These are phyloP conservation scores for Wickerhamiella sorbophila DNA, from an alignment of 805 yeast species.

Conservation along the genomic window DNA sequence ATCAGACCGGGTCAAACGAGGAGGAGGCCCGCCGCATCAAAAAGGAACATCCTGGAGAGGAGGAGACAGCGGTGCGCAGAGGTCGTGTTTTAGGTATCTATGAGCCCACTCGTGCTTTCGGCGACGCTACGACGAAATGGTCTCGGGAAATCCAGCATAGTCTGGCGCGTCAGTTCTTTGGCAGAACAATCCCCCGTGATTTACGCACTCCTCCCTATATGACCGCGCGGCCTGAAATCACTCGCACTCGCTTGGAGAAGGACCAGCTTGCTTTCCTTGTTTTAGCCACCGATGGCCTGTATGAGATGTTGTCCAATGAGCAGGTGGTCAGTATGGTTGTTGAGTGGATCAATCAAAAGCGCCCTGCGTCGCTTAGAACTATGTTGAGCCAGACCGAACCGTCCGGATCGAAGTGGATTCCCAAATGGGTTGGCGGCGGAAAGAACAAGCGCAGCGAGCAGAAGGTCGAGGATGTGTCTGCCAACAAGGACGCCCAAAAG, in stretches of 20 bases:
- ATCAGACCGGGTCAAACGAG: slow-evolving; percentile 88
- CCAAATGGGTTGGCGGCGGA: slow-evolving; percentile 11
- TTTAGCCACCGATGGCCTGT: slow-evolving; percentile 87
- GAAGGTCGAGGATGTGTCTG: slow-evolving; percentile 25
- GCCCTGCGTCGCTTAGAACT: slow-evolving; percentile 25
- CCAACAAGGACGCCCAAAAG: slow-evolving; percentile 42
- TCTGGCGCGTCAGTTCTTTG: slow-evolving; percentile 64
- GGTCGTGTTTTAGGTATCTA: slow-evolving; percentile 88
- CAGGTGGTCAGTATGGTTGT: slow-evolving; percentile 87
- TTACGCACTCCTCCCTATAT: slow-evolving; percentile 90
- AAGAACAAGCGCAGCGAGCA: slow-evolving; percentile 13
- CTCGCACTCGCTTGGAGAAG: slow-evolving; percentile 63
- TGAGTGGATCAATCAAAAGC: slow-evolving; percentile 75
- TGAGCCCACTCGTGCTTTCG: slow-evolving; percentile 94
- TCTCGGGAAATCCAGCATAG: slow-evolving; percentile 58
- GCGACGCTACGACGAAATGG: slow-evolving; percentile 90
- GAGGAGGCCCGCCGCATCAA: slow-evolving; percentile 73
- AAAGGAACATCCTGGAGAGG: slow-evolving; percentile 84
- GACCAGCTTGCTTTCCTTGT: slow-evolving; percentile 72
- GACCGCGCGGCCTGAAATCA: slow-evolving; percentile 87
- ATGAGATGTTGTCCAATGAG: slow-evolving; percentile 80
- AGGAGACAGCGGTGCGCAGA: slow-evolving; percentile 50
- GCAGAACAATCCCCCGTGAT: slow-evolving; percentile 51
- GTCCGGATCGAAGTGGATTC: slow-evolving; percentile 6
- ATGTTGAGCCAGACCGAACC: slow-evolving; percentile 15